Evolutionary conservation across 352 stramenopile species (phyloP), one percentile per base, ranked within the genome.

Genomic region (Phytophthora pistaciae): DNA sequence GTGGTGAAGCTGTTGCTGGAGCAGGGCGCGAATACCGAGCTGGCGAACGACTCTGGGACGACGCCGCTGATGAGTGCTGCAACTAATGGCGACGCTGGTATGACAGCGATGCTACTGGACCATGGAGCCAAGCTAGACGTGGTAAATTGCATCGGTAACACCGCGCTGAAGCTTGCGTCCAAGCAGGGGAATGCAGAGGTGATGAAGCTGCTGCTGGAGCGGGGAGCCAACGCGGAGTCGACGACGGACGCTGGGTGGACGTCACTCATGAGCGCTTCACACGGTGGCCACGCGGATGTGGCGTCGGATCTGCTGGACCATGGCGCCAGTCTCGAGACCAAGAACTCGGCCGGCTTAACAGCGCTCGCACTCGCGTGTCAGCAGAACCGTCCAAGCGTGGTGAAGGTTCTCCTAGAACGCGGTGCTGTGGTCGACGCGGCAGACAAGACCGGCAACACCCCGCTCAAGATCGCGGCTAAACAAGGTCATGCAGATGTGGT

Each of bases 241-340:
- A 18, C 38, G 5, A 29, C 27, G 18, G 25, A 44, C 5, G 27
- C 40, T 33, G 54, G 29, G 14, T 33, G 25, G 11, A 59, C 29
- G 7, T 7, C 56, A 7, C 42, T 64, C 2, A 63, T 68, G 42
- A 23, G 13, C 36, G 40, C 52, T 2, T 21, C 62, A 20, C 20
- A 23, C 3, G 25, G 25, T 44, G 62, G 62, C 7, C 27, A 68
- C 31, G 14, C 29, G 4, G 42, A 68, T 21, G 53, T 68, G 8
- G 27, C 48, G 1, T 38, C 13, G 10, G 53, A 29, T n/a, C 61
- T 68, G 14, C 4, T 68, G 36, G 61, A 68, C 14, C 60, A 62
- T 5, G 38, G 52, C 10, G 62, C 62, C 20, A 42, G n/a, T 21
- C 42, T 49, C 9, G 42, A 49, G 42, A 56, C 5, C 50, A 54